phyloP scores from a whole-genome alignment of 768 basidiomycete genomes.

The Hericium rajendrae region DNA sequence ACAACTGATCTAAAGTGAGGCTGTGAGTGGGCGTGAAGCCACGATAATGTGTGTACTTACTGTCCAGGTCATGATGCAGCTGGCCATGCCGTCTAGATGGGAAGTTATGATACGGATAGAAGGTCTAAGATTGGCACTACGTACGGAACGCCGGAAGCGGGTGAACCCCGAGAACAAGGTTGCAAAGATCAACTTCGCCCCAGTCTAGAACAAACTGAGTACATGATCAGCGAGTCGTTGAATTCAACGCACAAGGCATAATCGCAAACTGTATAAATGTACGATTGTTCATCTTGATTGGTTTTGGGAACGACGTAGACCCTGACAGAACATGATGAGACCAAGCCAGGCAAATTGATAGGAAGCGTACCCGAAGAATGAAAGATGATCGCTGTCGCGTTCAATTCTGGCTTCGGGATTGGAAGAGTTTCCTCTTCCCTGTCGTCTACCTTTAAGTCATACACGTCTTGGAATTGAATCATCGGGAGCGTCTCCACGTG shows the following conservation, averaged over 20 bases:
- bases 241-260: conserved; percentile 8
- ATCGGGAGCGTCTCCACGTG: neutral
- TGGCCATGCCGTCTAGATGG: neutral
- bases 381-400: neutral
- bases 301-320: conserved; percentile 14
- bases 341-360: neutral
- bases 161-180: neutral
- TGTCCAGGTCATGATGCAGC: neutral
- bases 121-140: neutral
- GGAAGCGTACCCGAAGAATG: neutral
- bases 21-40: neutral
- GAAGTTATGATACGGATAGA: neutral
- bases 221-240: too few species aligned
- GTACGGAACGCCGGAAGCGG: neutral
- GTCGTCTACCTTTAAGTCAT: neutral
- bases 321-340: conserved; percentile 2
- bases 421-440: neutral
- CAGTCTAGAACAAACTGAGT: neutral
- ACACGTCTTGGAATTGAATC: conserved; percentile 17
- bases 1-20: conserved; percentile 12
- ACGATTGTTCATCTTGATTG: conserved; percentile 12
- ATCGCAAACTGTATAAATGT: neutral
- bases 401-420: neutral
- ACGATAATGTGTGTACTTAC: neutral
- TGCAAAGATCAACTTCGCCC: neutral